Percentiles rank a stretch among this genome's conserved stretches.
phyloP scores from a whole-genome alignment of 768 basidiomycete genomes.

The Kwoniella europaea region DNA sequence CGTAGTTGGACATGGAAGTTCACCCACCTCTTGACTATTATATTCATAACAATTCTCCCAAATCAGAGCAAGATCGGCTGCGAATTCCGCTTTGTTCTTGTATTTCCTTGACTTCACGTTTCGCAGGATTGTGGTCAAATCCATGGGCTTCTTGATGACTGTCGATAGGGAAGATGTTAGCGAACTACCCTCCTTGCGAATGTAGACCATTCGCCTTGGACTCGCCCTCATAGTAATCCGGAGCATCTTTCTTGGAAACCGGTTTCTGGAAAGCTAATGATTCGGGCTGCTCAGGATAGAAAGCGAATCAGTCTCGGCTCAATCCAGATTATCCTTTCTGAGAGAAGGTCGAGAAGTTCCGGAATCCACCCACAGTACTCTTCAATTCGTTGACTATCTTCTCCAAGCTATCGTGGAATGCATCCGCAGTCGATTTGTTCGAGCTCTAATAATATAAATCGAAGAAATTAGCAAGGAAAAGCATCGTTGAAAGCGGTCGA shows the following conservation, averaged over 20 bases:
- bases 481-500: too few relatives aligned
- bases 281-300: conserved; percentile 66
- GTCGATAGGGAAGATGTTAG: conserved; percentile 15
- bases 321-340: neutral
- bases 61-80: conserved; percentile 90
- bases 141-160: conserved; percentile 97
- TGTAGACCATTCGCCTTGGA: conserved; percentile 19
- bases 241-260: conserved; percentile 84
- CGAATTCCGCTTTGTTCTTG: conserved; percentile 92
- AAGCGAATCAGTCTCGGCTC: neutral
- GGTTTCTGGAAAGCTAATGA: conserved; percentile 90
- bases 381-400: conserved; percentile 83
- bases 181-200: neutral
- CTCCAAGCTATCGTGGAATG: conserved; percentile 93
- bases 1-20: conserved; percentile 5
- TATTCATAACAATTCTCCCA: conserved; percentile 95
- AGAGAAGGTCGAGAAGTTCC: too few relatives aligned
- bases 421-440: conserved; percentile 71
- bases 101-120: conserved; percentile 91
- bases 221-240: conserved; percentile 91
- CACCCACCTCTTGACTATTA: conserved; percentile 83
- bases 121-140: conserved; percentile 87
- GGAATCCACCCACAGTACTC: conserved; percentile 61
- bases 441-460: conserved; percentile 36
- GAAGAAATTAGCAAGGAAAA: neutral